Evolutionary conservation across 208 protist genomes (phyloP).

Genomic region (Leishmania arabica): DNA sequence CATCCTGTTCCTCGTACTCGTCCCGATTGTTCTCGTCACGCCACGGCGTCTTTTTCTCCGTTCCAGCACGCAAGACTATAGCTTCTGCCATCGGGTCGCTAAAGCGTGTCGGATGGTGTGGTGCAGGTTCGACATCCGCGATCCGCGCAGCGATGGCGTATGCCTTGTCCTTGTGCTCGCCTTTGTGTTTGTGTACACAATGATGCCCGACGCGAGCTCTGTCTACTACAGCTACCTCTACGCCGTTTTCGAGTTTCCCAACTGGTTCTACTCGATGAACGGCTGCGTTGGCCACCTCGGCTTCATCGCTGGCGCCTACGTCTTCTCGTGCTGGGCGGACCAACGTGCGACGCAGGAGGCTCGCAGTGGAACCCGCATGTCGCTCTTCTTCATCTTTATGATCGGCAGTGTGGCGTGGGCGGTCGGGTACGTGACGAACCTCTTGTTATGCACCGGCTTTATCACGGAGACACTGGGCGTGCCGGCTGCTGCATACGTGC

Average conservation of each 20-base stretch:
- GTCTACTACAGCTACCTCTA: conserved; percentile 58
- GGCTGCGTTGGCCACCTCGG: conserved; percentile 34
- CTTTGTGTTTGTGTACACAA: conserved; percentile 56
- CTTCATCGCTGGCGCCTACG: conserved; percentile 42
- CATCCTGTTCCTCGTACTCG: conserved; percentile 25
- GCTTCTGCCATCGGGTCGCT: conserved; percentile 21
- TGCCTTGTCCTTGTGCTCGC: conserved; percentile 43
- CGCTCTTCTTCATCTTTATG: conserved; percentile 50
- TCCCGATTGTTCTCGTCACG: conserved; percentile 28
- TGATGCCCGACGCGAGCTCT: conserved; percentile 42
- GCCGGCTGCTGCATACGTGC: conserved; percentile 30
- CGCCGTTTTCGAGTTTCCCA: conserved; percentile 29
- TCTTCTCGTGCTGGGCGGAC: conserved; percentile 48
- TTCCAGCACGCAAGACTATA: conserved; percentile 6
- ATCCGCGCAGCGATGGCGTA: conserved; percentile 34
- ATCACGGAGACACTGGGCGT: conserved; percentile 35
- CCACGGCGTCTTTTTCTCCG: conserved; percentile 36
- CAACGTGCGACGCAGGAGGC: conserved; percentile 34
- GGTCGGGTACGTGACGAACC: conserved; percentile 48
- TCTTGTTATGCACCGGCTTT: conserved; percentile 51
- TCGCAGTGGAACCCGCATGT: conserved; percentile 22
- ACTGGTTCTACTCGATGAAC: conserved; percentile 52
- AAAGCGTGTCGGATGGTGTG: conserved; percentile 14
- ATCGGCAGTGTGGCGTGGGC: conserved; percentile 48
- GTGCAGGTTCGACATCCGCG: conserved; percentile 19